Conservation (phyloP, 2,329 filamentous ascomycete genomes). For the Neopestalotiopsis clavispora region DNA sequence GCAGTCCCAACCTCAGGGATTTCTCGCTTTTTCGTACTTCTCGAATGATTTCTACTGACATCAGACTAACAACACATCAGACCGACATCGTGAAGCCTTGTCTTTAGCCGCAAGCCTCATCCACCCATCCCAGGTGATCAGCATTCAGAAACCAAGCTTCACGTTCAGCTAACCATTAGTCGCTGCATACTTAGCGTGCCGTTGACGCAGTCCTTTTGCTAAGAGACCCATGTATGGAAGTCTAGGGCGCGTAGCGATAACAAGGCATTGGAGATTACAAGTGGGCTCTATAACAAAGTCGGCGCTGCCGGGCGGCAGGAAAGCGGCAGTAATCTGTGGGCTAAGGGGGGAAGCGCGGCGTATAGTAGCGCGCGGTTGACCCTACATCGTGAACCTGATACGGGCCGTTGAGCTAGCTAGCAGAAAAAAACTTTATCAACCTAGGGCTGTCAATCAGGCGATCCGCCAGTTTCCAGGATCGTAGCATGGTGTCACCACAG, state of each 20-base stretch:
- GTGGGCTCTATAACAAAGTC: constrained; percentile 1
- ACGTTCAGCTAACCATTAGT: not conserved
- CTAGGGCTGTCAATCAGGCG: not conserved
- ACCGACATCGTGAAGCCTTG: not conserved
- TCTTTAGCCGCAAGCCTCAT: not conserved
- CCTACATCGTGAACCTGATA: not conserved
- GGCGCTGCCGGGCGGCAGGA: not conserved
- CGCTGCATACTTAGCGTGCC: not conserved
- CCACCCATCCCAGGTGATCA: not conserved
- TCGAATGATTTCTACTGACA: not conserved
- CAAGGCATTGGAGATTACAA: not conserved
- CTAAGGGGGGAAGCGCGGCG: not conserved
- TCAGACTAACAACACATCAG: not conserved
- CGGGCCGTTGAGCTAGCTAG: constrained; percentile 1
- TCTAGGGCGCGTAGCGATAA: not conserved
- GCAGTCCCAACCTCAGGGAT: not conserved
- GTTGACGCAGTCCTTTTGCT: not conserved
- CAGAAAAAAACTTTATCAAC: not conserved
- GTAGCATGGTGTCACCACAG: not conserved
- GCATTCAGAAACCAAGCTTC: not conserved
- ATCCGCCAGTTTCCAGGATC: not conserved
- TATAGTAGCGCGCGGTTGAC: not conserved
- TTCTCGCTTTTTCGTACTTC: not conserved
- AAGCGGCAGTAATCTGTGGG: not conserved
- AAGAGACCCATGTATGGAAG: not conserved